Percentiles rank a stretch among this genome's conserved stretches.
phyloP scores from a whole-genome alignment of 1,284 basidiomycete genomes.

The Ustilago curta region DNA sequence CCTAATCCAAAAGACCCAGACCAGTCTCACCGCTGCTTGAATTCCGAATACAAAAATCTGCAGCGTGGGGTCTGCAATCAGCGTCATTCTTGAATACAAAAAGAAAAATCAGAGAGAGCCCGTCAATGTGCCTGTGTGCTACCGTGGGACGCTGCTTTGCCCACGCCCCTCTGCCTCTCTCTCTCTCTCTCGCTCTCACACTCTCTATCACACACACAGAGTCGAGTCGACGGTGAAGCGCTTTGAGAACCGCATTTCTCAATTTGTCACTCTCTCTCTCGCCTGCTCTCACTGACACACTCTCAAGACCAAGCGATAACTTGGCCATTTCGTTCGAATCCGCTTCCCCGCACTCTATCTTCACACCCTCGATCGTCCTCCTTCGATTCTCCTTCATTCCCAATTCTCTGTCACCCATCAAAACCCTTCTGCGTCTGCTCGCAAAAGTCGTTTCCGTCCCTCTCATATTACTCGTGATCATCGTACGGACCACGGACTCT shows the following conservation, averaged over 20 bases:
- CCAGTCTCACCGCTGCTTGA: neutral
- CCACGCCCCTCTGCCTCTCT: neutral
- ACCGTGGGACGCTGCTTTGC: neutral
- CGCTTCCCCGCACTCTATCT: constrained; percentile 10
- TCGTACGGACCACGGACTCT: neutral
- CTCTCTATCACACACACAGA: too few species aligned
- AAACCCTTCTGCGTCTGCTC: too few species aligned
- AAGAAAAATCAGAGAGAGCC: neutral
- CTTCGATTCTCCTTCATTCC: neutral
- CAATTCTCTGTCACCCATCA: too few species aligned
- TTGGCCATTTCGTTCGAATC: neutral
- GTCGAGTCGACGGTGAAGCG: too few species aligned
- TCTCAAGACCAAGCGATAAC: neutral
- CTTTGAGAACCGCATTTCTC: constrained; percentile 2
- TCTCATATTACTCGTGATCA: neutral
- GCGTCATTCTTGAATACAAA: constrained; percentile 11
- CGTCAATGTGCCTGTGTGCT: neutral
- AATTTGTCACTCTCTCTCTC: neutral
- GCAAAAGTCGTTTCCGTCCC: too few species aligned
- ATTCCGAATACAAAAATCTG: constrained; percentile 16
- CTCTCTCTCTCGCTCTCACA: too few species aligned
- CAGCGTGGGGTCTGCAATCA: constrained; percentile 12
- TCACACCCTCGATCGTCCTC: constrained; percentile 5
- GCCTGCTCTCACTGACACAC: neutral
- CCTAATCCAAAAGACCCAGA: too few species aligned